A percentile compares a stretch with the other conserved stretches of the same genome.
These are phyloP conservation scores for Trypanosomatidae sp. DNA, from an alignment of 208 protist species.

Conservation along the genomic window DNA sequence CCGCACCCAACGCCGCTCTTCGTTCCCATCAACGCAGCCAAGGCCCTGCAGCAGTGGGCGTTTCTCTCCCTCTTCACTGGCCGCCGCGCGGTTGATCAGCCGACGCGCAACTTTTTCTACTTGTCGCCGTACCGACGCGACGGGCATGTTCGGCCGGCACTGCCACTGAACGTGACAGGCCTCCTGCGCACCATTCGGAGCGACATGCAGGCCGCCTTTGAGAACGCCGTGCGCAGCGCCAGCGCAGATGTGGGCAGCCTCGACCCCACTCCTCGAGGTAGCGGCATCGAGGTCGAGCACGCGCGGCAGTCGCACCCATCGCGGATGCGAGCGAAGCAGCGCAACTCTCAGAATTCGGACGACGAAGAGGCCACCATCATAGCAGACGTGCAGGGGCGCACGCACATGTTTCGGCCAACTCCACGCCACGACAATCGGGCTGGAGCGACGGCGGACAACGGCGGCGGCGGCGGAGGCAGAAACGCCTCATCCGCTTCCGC, in stretches of 20 bases:
- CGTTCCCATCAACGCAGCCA: conserved; percentile 10
- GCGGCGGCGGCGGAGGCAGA: background rate
- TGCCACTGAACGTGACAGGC: conserved; percentile 17
- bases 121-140: conserved; percentile 26
- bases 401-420: background rate
- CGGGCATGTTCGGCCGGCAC: conserved; percentile 12
- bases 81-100: conserved; percentile 11
- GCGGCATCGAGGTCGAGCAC: background rate
- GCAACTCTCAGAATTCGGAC: background rate
- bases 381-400: conserved; percentile 1
- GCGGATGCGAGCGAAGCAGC: background rate
- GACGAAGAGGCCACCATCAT: background rate
- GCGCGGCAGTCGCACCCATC: background rate
- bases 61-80: conserved; percentile 31
- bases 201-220: conserved; percentile 21
- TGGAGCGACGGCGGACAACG: background rate
- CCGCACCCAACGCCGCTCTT: conserved; percentile 13
- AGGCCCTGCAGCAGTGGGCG: conserved; percentile 29
- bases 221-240: conserved; percentile 15
- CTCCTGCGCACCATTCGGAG: conserved; percentile 15
- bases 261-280: background rate
- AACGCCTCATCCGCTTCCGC: background rate
- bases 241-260: background rate
- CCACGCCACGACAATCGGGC: background rate
- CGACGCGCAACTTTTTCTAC: conserved; percentile 24